These are phyloP conservation scores for Phytopythium ostracodes DNA, from an alignment of 352 stramenopile species.

Conservation along the genomic window DNA sequence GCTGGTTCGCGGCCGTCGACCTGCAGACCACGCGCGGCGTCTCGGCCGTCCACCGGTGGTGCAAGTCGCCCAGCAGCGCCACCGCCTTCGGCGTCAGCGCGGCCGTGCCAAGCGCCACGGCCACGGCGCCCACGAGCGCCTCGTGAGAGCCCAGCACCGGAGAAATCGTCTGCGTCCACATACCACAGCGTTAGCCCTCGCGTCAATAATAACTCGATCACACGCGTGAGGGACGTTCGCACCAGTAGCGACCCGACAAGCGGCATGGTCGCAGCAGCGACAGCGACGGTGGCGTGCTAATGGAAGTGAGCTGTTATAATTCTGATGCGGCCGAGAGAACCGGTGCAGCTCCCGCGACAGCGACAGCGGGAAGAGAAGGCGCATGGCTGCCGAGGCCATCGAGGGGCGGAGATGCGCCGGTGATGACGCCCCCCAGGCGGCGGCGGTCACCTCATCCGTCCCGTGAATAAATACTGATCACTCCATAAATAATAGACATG, in stretches of 20 bases:
- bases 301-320: no score
- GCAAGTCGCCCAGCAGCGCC: constrained; percentile 16
- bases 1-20: constrained; percentile 27
- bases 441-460: no score
- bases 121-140: constrained; percentile 9
- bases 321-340: no score
- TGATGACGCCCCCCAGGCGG: no score
- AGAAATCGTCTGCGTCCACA: constrained; percentile 6
- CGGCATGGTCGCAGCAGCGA: not conserved
- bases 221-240: not conserved
- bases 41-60: constrained; percentile 34
- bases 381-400: no score
- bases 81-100: constrained; percentile 13
- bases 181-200: not conserved
- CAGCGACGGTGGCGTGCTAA: no score
- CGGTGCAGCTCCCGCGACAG: no score
- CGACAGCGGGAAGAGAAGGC: no score
- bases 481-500: no score
- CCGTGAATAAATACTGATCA: no score
- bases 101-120: constrained; percentile 13
- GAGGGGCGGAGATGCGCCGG: no score
- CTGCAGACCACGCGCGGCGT: constrained; percentile 42
- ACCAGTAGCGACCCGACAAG: not conserved
- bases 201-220: not conserved
- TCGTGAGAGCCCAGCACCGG: constrained; percentile 1